Evolutionary conservation across 2,329 filamentous ascomycete species (phyloP).

Genomic region (Hortaea sp.): DNA sequence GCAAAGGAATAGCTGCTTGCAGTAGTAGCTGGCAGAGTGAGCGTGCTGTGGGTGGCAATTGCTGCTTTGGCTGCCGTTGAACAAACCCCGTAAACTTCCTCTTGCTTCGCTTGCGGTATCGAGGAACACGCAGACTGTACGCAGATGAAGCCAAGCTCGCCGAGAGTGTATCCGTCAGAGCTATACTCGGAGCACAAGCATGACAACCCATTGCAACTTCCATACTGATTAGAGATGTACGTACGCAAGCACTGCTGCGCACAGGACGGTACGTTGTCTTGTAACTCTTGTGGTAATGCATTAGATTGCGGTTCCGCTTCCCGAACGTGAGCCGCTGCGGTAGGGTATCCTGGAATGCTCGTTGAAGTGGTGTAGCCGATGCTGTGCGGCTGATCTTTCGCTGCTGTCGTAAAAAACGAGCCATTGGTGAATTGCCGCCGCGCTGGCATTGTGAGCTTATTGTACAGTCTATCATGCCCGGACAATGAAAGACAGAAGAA

Average conservation of each 20-base stretch:
- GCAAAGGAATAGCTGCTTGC: background rate
- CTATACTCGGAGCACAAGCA: constrained; percentile 25
- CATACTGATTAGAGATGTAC: constrained; percentile 15
- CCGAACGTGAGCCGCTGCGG: constrained; percentile 2
- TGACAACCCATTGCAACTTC: constrained; percentile 11
- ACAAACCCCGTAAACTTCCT: constrained; percentile 19
- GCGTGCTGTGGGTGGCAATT: constrained; percentile 15
- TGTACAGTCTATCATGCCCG: constrained; percentile 7
- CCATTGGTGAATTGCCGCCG: background rate
- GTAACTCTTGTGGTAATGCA: constrained; percentile 10
- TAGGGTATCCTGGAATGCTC: background rate
- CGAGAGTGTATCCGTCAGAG: constrained; percentile 21
- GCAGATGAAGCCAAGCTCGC: constrained; percentile 23
- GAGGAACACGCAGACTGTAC: constrained; percentile 9
- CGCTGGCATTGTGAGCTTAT: constrained; percentile 4
- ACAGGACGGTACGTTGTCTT: constrained; percentile 17
- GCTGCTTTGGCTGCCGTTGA: constrained; percentile 13
- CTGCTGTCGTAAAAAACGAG: background rate
- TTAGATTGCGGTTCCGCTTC: background rate
- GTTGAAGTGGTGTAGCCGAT: background rate
- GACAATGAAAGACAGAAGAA: constrained; percentile 1
- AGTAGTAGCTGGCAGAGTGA: constrained; percentile 13
- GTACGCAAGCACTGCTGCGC: constrained; percentile 19
- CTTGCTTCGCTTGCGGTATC: constrained; percentile 3
- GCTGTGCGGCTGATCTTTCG: background rate